Percentiles rank a stretch among this genome's conserved stretches.
Evolutionary conservation across 2,329 filamentous ascomycete species (phyloP).

Genomic region (Scopulariopsis brevicaulis): DNA sequence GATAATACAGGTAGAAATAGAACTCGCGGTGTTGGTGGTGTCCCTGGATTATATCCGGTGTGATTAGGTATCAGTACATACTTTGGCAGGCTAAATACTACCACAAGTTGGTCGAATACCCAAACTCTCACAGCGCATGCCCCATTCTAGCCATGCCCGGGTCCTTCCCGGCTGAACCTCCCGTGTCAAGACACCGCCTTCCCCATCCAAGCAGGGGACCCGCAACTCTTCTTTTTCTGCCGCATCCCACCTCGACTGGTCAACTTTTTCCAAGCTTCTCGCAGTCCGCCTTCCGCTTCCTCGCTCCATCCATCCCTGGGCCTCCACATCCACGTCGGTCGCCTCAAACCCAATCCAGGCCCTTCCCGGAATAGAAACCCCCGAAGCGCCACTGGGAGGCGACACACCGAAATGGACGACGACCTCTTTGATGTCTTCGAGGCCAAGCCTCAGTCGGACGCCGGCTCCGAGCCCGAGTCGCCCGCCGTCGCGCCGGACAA

Average conservation of each 20-base stretch:
- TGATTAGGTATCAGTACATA: no score
- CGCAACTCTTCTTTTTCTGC: background rate
- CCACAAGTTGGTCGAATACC: no score
- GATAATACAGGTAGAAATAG: no score
- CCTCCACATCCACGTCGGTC: background rate
- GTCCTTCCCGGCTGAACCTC: background rate
- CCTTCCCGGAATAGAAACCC: background rate
- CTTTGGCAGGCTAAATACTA: no score
- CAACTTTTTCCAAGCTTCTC: background rate
- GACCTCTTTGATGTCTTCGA: conserved; percentile 79
- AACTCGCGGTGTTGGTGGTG: no score
- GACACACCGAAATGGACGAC: conserved; percentile 37
- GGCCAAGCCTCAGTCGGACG: conserved; percentile 39
- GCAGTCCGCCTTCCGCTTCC: background rate
- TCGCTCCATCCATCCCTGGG: background rate
- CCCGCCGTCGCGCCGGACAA: conserved; percentile 11
- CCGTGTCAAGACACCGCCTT: background rate
- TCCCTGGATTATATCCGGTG: no score
- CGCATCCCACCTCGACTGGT: conserved; percentile 2
- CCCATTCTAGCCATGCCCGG: no score
- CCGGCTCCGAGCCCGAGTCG: conserved; percentile 28
- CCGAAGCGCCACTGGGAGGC: background rate
- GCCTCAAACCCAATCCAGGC: background rate
- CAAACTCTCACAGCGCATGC: no score
- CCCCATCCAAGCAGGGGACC: background rate